phyloP scores from a whole-genome alignment of 805 yeast species.

The Schwanniomyces vanrijiae region DNA sequence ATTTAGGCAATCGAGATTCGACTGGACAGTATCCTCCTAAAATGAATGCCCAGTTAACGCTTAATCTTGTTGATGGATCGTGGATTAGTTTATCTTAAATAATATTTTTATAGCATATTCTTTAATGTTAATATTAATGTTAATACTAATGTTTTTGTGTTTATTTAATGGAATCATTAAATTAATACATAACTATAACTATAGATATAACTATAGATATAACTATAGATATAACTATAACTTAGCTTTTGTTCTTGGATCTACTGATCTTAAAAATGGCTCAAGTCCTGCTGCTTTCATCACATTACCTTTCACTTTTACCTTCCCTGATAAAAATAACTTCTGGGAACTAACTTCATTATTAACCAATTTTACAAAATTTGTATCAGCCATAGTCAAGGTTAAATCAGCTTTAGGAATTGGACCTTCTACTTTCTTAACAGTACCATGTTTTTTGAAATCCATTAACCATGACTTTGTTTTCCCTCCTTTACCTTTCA shows the following conservation, averaged over 20 bases:
- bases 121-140: no score
- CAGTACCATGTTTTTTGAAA: constrained; percentile 53
- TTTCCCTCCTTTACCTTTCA: constrained; percentile 56
- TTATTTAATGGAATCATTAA: no score
- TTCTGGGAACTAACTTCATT: constrained; percentile 80
- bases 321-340: constrained; percentile 72
- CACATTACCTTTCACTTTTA: constrained; percentile 80
- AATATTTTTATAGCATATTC: not conserved
- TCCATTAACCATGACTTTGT: constrained; percentile 62
- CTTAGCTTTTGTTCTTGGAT: constrained; percentile 20
- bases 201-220: no score
- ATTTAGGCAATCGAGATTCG: constrained; percentile 14
- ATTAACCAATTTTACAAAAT: constrained; percentile 60
- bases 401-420: constrained; percentile 55
- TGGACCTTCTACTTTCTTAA: constrained; percentile 37
- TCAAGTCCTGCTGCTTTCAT: constrained; percentile 79
- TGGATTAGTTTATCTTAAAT: not conserved
- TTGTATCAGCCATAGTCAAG: constrained; percentile 57
- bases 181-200: no score
- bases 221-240: not conserved
- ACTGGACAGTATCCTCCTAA: constrained; percentile 27
- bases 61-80: not conserved
- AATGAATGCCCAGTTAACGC: constrained; percentile 27
- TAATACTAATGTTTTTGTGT: no score
- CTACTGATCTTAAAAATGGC: constrained; percentile 51